Conservation (phyloP, 2,329 filamentous ascomycete species). For the Tolypocladium album region DNA sequence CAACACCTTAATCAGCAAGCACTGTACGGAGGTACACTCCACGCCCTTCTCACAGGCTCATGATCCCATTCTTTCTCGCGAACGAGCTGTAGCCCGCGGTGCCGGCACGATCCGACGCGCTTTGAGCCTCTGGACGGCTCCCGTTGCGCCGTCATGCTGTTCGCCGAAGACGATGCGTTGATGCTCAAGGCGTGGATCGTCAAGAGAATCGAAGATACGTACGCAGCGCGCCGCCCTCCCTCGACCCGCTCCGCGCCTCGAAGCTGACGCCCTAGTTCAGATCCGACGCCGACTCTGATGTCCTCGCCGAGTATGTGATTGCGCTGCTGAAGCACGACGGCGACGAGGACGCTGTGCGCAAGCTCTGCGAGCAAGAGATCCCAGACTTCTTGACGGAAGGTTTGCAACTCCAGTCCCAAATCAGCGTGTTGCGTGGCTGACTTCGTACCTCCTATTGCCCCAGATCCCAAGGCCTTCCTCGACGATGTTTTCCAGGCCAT, state of each 20-base stretch:
- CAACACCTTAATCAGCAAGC: background rate
- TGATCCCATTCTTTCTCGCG: background rate
- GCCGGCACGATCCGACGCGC: background rate
- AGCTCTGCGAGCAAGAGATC: constrained; percentile 61
- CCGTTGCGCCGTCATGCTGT: constrained; percentile 38
- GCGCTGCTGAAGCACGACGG: constrained; percentile 65
- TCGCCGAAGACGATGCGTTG: constrained; percentile 49
- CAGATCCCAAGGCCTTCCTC: constrained; percentile 44
- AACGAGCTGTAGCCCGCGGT: background rate
- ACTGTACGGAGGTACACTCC: background rate
- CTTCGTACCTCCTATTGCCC: background rate
- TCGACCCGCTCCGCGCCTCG: background rate
- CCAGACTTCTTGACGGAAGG: constrained; percentile 66
- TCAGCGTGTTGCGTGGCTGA: background rate
- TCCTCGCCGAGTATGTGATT: constrained; percentile 76
- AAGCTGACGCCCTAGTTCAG: constrained; percentile 26
- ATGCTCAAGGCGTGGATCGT: constrained; percentile 69
- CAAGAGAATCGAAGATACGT: constrained; percentile 67
- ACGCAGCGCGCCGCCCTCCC: constrained; percentile 19
- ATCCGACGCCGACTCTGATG: constrained; percentile 70
- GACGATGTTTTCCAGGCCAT: constrained; percentile 61
- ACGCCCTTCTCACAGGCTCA: background rate
- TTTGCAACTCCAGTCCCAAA: constrained; percentile 23
- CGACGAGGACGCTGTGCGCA: constrained; percentile 49
- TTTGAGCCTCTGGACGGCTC: background rate